Conservation (phyloP, 306 rosid species). For the Pachyrhizus erosus region DNA sequence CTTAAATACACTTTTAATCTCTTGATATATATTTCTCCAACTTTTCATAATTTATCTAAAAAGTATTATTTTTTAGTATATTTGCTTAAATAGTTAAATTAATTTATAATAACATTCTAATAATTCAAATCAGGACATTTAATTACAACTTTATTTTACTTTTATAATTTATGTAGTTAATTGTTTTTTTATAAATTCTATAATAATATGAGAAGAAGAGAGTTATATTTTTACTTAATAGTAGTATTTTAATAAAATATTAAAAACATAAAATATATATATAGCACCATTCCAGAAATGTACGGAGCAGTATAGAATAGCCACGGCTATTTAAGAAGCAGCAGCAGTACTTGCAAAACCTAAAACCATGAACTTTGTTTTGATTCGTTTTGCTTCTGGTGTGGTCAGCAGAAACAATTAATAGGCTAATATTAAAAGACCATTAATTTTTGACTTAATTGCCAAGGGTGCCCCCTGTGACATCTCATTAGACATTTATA, state of each 20-base stretch:
- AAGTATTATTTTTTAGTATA: too few species aligned
- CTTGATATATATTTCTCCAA: too few species aligned
- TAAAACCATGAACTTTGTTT: conserved; percentile 18
- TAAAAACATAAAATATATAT: background rate
- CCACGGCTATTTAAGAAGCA: background rate
- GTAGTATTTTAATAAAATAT: background rate
- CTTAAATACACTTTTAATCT: too few species aligned
- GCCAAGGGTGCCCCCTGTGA: background rate
- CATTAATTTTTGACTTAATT: background rate
- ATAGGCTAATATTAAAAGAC: background rate
- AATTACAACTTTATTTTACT: too few species aligned
- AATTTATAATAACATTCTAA: too few species aligned
- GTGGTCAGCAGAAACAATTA: background rate
- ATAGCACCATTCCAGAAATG: background rate
- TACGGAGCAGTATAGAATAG: background rate
- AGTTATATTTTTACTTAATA: background rate
- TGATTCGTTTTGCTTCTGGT: background rate
- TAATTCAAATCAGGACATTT: too few species aligned
- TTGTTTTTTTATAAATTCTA: too few species aligned
- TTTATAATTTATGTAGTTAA: too few species aligned
- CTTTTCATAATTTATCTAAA: too few species aligned
- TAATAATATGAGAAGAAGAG: too few species aligned
- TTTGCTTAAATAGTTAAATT: too few species aligned
- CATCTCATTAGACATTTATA: background rate
- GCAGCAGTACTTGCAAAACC: background rate